phyloP scores from a whole-genome alignment of 176 grass and related monocot genomes.

The Areca catechu region DNA sequence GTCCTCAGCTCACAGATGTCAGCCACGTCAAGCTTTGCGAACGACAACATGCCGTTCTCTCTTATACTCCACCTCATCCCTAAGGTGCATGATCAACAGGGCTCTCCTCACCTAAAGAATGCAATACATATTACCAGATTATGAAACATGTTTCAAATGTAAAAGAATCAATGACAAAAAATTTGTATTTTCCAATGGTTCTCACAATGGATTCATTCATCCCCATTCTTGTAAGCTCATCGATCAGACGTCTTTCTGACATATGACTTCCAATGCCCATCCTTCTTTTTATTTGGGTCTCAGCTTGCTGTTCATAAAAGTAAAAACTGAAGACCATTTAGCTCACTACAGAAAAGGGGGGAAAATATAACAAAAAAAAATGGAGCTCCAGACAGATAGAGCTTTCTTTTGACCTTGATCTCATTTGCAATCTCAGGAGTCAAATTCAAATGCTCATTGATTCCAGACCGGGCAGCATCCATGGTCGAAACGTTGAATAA shows the following conservation, averaged over 20 bases:
- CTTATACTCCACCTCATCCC: constrained; percentile 97
- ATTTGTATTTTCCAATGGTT: neutral
- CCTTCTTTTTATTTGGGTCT: constrained; percentile 87
- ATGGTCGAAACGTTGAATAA: constrained; percentile 85
- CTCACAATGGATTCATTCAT: constrained; percentile 93
- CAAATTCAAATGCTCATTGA: constrained; percentile 92
- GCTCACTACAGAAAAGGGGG: constrained; percentile 3
- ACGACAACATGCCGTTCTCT: constrained; percentile 81
- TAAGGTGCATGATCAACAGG: constrained; percentile 92
- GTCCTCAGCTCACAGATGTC: neutral
- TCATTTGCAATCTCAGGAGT: constrained; percentile 93
- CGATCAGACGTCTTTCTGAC: constrained; percentile 67
- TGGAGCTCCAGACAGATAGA: neutral
- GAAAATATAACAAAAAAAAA: neutral
- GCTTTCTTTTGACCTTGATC: constrained; percentile 46
- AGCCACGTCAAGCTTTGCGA: constrained; percentile 52
- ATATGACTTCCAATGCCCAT: constrained; percentile 97
- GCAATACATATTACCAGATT: neutral
- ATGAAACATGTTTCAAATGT: no score
- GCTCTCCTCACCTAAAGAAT: constrained; percentile 80
- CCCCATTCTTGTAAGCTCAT: constrained; percentile 76
- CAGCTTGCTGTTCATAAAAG: constrained; percentile 63
- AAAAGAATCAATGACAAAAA: no score
- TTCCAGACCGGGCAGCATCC: constrained; percentile 88
- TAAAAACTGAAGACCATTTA: neutral